These are phyloP conservation scores for Kwoniella pini DNA, from an alignment of 768 basidiomycete genomes.

Conservation along the genomic window DNA sequence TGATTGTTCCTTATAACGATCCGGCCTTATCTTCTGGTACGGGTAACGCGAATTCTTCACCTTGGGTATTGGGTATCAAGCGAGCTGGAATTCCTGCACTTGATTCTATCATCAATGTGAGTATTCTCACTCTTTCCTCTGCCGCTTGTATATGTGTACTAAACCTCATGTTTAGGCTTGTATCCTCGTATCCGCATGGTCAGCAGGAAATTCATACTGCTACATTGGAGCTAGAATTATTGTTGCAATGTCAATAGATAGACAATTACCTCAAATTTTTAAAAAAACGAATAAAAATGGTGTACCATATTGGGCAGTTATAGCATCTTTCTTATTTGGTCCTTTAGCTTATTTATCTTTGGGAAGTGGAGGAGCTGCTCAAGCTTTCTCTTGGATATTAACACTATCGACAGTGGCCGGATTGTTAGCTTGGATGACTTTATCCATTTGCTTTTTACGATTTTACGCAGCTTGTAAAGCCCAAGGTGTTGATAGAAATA, in stretches of 20 bases:
- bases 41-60: conserved; percentile 43
- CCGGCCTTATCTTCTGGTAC: neutral
- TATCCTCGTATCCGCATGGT: conserved; percentile 43
- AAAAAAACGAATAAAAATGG: conserved; percentile 41
- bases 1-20: conserved; percentile 71
- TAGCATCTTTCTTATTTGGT: conserved; percentile 26
- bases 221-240: conserved; percentile 57
- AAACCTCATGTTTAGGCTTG: no score
- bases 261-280: conserved; percentile 57
- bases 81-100: conserved; percentile 44
- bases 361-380: conserved; percentile 21
- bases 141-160: no score
- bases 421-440: conserved; percentile 34
- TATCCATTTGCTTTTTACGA: conserved; percentile 15
- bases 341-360: conserved; percentile 30
- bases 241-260: conserved; percentile 58
- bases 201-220: conserved; percentile 49
- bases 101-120: conserved; percentile 44
- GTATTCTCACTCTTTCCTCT: neutral
- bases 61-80: conserved; percentile 33
- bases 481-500: conserved; percentile 15
- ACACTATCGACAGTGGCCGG: conserved; percentile 29
- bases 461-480: conserved; percentile 19
- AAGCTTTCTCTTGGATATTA: conserved; percentile 38
- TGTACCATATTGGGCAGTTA: conserved; percentile 48